Conservation (phyloP, 208 protist species). For the Crithidia acanthocephali region DNA sequence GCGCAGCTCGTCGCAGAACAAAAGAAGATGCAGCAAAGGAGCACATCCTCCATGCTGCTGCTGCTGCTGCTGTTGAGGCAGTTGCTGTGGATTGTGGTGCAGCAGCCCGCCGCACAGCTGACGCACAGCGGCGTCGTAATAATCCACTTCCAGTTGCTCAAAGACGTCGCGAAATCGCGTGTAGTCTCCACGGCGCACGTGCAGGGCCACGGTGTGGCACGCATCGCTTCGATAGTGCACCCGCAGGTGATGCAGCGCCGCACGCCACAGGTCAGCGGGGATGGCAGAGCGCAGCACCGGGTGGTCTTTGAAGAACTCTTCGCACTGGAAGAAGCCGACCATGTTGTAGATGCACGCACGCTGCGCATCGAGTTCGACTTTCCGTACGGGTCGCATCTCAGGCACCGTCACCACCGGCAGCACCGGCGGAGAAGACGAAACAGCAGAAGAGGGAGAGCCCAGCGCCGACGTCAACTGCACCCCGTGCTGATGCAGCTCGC, state of each 20-base stretch:
- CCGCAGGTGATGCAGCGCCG: constrained; percentile 38
- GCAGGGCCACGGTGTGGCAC: constrained; percentile 59
- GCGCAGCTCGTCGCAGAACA: constrained; percentile 81
- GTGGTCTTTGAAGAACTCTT: constrained; percentile 65
- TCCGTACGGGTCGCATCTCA: constrained; percentile 57
- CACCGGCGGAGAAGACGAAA: too few relatives aligned
- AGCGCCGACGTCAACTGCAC: constrained; percentile 27
- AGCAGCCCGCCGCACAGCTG: constrained; percentile 67
- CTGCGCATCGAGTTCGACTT: constrained; percentile 22
- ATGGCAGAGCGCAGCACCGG: constrained; percentile 43
- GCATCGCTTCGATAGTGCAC: constrained; percentile 39
- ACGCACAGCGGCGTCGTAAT: constrained; percentile 74
- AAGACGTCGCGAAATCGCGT: constrained; percentile 70
- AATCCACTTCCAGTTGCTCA: constrained; percentile 62
- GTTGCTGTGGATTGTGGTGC: not conserved
- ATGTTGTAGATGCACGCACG: constrained; percentile 59
- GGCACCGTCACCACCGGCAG: constrained; percentile 45
- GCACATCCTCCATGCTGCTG: not conserved
- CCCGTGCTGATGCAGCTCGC: constrained; percentile 35
- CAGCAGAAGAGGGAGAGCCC: not conserved
- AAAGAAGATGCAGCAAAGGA: constrained; percentile 42
- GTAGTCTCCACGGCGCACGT: constrained; percentile 87
- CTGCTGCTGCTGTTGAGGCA: too few relatives aligned
- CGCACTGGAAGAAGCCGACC: constrained; percentile 88
- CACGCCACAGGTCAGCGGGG: constrained; percentile 33